Evolutionary conservation across 2,329 filamentous ascomycete species (phyloP), one percentile per base, ranked within the genome.

Genomic region (Calonectria honghensis): DNA sequence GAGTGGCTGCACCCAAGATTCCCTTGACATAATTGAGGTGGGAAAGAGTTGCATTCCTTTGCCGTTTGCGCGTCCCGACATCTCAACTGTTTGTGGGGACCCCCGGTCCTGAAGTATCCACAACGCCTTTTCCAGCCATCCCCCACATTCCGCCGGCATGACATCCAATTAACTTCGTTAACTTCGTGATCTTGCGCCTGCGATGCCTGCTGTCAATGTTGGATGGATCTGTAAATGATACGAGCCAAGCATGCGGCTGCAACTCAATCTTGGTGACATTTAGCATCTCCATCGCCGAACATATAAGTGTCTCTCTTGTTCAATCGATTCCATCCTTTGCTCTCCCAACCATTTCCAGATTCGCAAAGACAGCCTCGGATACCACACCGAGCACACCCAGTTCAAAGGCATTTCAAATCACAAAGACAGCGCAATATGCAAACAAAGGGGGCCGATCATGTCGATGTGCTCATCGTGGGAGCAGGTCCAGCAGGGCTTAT

Each of bases 401-500:
- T 27, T 29, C 11, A 20, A 27, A 29, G 37, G 2, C 35, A 63
- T 29, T 10, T 20, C n/a, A 20, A 41, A 20, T 18, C 24, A 3
- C 6, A 13, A 29, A 63, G 13, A 41, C 24, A 39, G 35, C 24
- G 37, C 57, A 63, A 63, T 6, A 63, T 63, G 57, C 57, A 63
- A 39, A 35, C 24, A 37, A 63, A 63, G 35, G 57, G 57, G 24
- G 35, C 57, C 24, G 57, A 41, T 6, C 35, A 63, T 41, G 57
- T 63, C 24, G 57, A 63, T 63, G 57, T 63, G 35, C 57, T 63
- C 57, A 63, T 63, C 9, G 24, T 63, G 35, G 57, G 57, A 63
- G 57, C 57, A 41, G 75, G 75, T 13, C 75, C 75, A 6, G 73
- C 75, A 18, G 75, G 75, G 2, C 45, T 76, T 29, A 76, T 76